These are phyloP conservation scores for Penicillium chermesinum DNA, from an alignment of 495 filamentous ascomycete species.

Conservation along the genomic window DNA sequence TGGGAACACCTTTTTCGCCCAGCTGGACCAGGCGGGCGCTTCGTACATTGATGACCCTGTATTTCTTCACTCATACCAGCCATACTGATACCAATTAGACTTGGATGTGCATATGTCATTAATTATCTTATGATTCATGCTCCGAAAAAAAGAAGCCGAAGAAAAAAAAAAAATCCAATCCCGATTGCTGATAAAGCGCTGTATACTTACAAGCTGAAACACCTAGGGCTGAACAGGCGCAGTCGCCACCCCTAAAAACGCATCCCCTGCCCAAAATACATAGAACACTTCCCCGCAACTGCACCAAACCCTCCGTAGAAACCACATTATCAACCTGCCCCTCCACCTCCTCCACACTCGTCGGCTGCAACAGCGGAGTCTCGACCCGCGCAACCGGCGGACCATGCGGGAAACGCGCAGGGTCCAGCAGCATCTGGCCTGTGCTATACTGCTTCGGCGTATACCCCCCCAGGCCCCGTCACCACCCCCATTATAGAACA, in stretches of 20 bases:
- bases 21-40: not conserved
- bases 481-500: constrained; percentile 22
- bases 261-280: constrained; percentile 7
- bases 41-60: constrained; percentile 6
- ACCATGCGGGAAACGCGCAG: constrained; percentile 5
- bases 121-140: not conserved
- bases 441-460: constrained; percentile 13
- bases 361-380: constrained; percentile 3
- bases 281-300: constrained; percentile 7
- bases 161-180: too few relatives aligned
- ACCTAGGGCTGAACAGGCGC: not conserved
- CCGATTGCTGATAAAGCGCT: too few relatives aligned
- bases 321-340: constrained; percentile 9
- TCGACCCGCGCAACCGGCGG: constrained; percentile 11
- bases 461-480: constrained; percentile 12
- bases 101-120: not conserved
- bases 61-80: not conserved
- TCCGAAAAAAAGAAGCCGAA: too few relatives aligned
- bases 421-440: constrained; percentile 22
- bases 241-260: not conserved
- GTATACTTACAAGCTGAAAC: too few relatives aligned
- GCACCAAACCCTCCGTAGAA: constrained; percentile 6
- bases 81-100: not conserved
- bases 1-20: not conserved
- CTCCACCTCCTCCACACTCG: not conserved